Percentiles rank a stretch among this genome's conserved stretches.
These are phyloP conservation scores for Boletus subcaerulescens DNA, from an alignment of 768 basidiomycete genomes.

Conservation along the genomic window DNA sequence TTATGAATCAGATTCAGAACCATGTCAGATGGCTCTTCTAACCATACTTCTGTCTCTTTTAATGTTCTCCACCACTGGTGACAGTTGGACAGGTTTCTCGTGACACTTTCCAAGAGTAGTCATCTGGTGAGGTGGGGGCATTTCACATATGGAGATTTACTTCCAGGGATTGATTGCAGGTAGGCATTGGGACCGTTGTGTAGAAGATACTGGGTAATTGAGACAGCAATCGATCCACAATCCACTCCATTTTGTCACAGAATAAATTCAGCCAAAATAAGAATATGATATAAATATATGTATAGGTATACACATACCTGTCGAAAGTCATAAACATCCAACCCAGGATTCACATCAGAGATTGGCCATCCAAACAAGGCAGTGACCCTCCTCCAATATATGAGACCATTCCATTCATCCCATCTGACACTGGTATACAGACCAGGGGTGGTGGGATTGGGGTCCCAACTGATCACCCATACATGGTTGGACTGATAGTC, in stretches of 20 bases:
- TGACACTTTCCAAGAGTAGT: neutral
- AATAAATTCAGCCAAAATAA: no score
- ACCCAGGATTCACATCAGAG: no score
- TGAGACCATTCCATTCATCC: neutral
- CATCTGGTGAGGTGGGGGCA: neutral
- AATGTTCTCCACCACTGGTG: no score
- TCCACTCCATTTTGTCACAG: neutral
- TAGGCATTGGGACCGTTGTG: neutral
- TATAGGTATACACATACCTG: no score
- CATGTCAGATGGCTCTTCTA: no score
- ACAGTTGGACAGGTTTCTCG: neutral
- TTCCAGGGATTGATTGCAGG: neutral
- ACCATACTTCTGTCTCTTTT: no score
- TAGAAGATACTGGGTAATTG: neutral
- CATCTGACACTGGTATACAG: neutral
- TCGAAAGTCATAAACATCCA: no score
- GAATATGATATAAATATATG: no score
- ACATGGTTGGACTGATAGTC: constrained; percentile 3
- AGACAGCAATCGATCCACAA: constrained; percentile 1
- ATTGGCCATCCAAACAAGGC: no score
- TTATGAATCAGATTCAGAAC: no score
- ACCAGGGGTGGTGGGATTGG: neutral
- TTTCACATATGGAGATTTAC: neutral
- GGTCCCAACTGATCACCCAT: neutral
- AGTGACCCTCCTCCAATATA: neutral